Base-by-base conservation (phyloP, 139 green algal species). In the Chlorella vulgaris region DNA sequence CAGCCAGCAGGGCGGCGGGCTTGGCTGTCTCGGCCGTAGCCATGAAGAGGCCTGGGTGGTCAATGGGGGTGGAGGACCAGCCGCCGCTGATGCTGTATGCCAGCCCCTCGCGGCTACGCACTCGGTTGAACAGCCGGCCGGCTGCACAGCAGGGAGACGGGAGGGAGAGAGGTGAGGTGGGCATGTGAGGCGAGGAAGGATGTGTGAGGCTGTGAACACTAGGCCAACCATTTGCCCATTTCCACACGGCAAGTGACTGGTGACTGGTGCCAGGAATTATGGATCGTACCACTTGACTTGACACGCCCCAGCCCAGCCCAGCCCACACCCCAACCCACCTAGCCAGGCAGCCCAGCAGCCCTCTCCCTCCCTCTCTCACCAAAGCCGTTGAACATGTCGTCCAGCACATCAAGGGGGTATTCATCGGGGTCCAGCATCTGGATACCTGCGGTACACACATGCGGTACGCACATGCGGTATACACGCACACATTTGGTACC, bases 1-100 rank as follows among this genome's bases (percentile, higher is more conserved):
- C 71, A 8, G 71, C 38, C 36, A 92, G 63, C 55, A 92, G 85
- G 38, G 85, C 66, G 5, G 38, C 90, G 2, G 91, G 90, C 51
- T 81, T 63, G 3, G 83, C 88, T 2, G 92, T 96, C 76, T 93
- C 75, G 5, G 84, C 90, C 58, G 84, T 88, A 7, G 89, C 93
- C n/a, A 89, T 8, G 84, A 97, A 97, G 5, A 95, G 66, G 2
- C 93, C 93, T 15, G 71, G 79, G 66, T 97, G 92, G 74, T 96
- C 92, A 22, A 85, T 62, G 6, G 93, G 90, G 0, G 78, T 82
- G 18, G 74, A 81, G 36, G 93, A 84, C 92, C 92, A 97, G 43
- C 78, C 79, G 31, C 86, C 92, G 28, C 50, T 82, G 0, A 97
- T 90, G 21, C 65, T 89, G 85, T 97, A 97, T 22, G 92, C 92